These are phyloP conservation scores for Pseudogymnoascus sp. DNA, from an alignment of 2,329 filamentous ascomycete species.

Conservation along the genomic window DNA sequence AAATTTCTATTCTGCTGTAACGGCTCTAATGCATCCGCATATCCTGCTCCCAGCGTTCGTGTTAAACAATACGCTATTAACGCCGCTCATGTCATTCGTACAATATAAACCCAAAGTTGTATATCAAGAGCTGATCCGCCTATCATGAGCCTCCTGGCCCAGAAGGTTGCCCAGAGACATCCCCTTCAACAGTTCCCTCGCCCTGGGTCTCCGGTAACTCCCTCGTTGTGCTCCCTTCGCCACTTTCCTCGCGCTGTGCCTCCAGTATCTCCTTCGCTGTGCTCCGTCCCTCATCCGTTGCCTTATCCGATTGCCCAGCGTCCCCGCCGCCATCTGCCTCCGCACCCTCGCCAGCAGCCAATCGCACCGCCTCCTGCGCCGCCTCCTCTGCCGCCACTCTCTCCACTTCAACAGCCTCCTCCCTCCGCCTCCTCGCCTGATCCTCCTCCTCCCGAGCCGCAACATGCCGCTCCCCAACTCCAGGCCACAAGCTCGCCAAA, in stretches of 20 bases:
- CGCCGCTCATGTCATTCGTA: conserved; percentile 7
- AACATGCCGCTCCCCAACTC: conserved; percentile 59
- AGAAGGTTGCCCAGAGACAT: background rate
- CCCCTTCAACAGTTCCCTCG: background rate
- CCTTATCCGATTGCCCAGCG: background rate
- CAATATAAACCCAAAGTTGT: background rate
- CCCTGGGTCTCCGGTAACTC: background rate
- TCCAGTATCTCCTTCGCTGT: background rate
- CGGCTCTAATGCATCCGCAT: background rate
- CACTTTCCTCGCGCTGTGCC: background rate
- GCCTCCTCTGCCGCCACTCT: conserved; percentile 20
- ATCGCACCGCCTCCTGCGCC: conserved; percentile 19
- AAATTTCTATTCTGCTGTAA: background rate
- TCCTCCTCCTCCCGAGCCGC: conserved; percentile 25
- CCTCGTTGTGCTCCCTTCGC: background rate
- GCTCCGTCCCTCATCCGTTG: background rate
- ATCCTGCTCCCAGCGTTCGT: background rate
- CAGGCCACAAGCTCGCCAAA: conserved; percentile 58
- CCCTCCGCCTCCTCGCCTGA: conserved; percentile 22
- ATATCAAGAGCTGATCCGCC: background rate
- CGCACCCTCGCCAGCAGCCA: conserved; percentile 11
- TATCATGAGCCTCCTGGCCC: background rate
- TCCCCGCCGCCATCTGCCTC: background rate
- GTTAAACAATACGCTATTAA: conserved; percentile 1
- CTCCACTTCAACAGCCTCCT: conserved; percentile 17